Base-by-base conservation (phyloP, 2,329 filamentous ascomycete species). In the Ascochyta koolunga region DNA sequence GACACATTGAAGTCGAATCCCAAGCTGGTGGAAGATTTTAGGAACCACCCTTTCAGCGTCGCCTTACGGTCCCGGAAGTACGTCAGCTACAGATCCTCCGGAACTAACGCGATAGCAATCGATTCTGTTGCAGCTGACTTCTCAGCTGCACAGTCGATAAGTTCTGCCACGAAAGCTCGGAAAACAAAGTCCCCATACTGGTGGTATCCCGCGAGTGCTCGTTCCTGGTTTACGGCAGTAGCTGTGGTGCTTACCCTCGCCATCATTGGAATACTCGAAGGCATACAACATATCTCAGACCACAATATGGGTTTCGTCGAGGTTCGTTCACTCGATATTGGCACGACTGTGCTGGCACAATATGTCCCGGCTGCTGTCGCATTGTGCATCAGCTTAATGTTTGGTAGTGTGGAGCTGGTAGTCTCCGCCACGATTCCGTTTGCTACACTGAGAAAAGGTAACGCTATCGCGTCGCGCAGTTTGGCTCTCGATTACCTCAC, bases 401-500 rank as follows among this genome's bases (percentile, higher is more conserved):
- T 47, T 21, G 33, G 16, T 18, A 35, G 33, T 21, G 38, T 47
- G 8, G 33, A 47, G 24, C 24, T 38, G 19, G 15, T 39, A 37
- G 24, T 39, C 15, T 21, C 44, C 18, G 33, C 44, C 4, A 13
- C 35, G 10, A 29, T 24, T 9, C 35, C 44, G 9, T 37, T 37
- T 10, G 22, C 32, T 15, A 31, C 32, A 6, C 21, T 47, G 7
- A 31, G 10, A 19, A 37, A 31, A 19, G 44, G 44, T 16, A 47
- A 38, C 11, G 44, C 44, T 10, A 10, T 24, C 10, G 11, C 35
- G 5, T 38, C 44, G 4, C 44, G 44, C n/a, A 31, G 3, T 18
- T n/a, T 47, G 21, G 21, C 44, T 5, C 10, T 31, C 2, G 44
- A 47, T 21, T 47, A 47, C 44, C 33, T 47, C 18, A 47, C 44